Evolutionary conservation across 352 stramenopile species (phyloP), one percentile per base, ranked within the genome.

Genomic region (Phytophthora hibernalis): DNA sequence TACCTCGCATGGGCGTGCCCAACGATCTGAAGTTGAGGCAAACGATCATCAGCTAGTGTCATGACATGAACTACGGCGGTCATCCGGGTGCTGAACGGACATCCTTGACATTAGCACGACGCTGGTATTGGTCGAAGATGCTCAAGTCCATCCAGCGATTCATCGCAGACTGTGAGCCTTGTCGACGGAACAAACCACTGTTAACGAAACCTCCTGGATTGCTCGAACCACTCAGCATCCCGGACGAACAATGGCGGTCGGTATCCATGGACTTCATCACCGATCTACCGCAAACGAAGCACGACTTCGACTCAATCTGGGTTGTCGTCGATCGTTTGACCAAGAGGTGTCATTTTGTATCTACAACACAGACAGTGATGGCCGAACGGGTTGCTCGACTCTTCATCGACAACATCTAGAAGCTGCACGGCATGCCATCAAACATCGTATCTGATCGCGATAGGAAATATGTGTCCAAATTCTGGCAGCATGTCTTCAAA

Each of bases 241-340:
- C 52, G 4, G 20, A 63, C 15, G 44, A 57, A n/a, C 4, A 44
- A 5, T 68, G 60, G 45, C 6, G 45, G 35, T 61, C 52, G 0
- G 52, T 68, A 2, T 62, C 31, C 0, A 68, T 62, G 52, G 52
- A 53, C 33, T 68, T 68, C 42, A 67, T 67, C 50, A 67, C 59
- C 1, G 59, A 62, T 24, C 13, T 62, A 12, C 54, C 43, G 15
- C 42, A 15, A 22, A 62, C 22, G 3, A 37, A 51, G 44, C 44
- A 8, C 1, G 22, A 45, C 4, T 16, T 63, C 13, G 48, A 68
- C 18, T 52, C 45, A 0, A 61, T 70, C 21, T 66, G 40, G 30
- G 47, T 65, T 9, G 47, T 67, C 24, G 48, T 67, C 4, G 63
- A 71, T 37, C 22, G 56, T 15, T 40, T 74, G 13, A 54, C 54